Evolutionary conservation across 768 basidiomycete species (phyloP).

Genomic region (Lactarius pseudohatsudake): DNA sequence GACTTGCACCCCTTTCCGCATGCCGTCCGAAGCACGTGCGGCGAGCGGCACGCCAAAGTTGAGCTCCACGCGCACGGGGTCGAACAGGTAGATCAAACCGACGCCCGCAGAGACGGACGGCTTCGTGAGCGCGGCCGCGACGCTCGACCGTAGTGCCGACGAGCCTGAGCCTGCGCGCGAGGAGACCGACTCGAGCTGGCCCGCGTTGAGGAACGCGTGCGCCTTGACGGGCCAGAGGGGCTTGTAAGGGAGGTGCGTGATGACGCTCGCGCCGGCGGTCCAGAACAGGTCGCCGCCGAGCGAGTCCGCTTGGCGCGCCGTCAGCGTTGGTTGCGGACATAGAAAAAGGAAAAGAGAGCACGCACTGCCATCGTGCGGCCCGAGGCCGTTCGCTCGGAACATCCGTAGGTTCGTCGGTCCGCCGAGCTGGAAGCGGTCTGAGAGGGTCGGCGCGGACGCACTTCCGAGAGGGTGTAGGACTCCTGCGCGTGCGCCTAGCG

Average conservation of each 20-base stretch:
- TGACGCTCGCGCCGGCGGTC: slow-evolving; percentile 71
- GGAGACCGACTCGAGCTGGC: slow-evolving; percentile 54
- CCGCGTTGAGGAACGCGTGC: slow-evolving; percentile 81
- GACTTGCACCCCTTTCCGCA: slow-evolving; percentile 70
- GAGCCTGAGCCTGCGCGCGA: slow-evolving; percentile 41
- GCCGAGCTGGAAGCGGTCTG: slow-evolving; percentile 91
- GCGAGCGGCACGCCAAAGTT: slow-evolving; percentile 86
- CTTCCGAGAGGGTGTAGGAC: slow-evolving; percentile 57
- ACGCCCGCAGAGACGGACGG: slow-evolving; percentile 81
- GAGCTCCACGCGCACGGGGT: slow-evolving; percentile 81
- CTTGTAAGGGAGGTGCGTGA: slow-evolving; percentile 70
- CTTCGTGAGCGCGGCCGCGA: slow-evolving; percentile 43
- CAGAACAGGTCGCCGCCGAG: slow-evolving; percentile 83
- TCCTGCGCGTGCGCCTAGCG: slow-evolving; percentile 71
- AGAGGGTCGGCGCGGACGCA: slow-evolving; percentile 54
- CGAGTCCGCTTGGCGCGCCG: slow-evolving; percentile 60
- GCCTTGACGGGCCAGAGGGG: slow-evolving; percentile 84
- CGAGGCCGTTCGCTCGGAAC: slow-evolving; percentile 75
- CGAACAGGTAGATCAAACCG: slow-evolving; percentile 80
- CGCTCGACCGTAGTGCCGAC: slow-evolving; percentile 31
- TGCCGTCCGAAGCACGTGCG: slow-evolving; percentile 62
- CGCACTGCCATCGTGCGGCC: slow-evolving; percentile 72
- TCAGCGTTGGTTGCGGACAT: no score
- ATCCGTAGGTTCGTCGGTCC: slow-evolving; percentile 84
- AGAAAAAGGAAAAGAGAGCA: slow-evolving; percentile 16